Evolutionary conservation across 225 moss, liverwort and hornwort species (phyloP), one percentile per base, ranked within the genome.

Genomic region (Physcomitrellopsis africana): DNA sequence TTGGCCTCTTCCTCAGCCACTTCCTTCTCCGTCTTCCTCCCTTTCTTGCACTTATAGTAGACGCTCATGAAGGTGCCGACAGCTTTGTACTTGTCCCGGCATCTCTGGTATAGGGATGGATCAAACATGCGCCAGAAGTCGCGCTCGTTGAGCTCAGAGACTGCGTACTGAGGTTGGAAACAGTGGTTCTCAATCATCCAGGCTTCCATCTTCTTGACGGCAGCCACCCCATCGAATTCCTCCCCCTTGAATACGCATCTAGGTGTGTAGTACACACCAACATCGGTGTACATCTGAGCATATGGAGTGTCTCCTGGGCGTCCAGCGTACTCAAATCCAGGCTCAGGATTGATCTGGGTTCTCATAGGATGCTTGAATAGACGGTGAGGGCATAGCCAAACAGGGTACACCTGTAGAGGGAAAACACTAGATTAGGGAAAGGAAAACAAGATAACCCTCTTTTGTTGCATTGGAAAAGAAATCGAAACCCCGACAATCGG

Each of bases 41-140:
- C 99, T 83, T 99, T 99, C 89, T 99, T 99, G 32, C 93, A 87
- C 78, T 99, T 99, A 80, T 99, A 99, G 77, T 95, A 99, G 6
- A 99, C 99, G 74, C 95, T 89, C 99, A 99, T 99, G 85, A 99
- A 99, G n/a, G 99, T 99, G 27, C 99, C 99, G 15, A 99, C 79
- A 3, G 99, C 99, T 76, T 91, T 99, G 80, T 99, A 99, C 75
- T 99, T 99, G 13, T 88, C 90, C 1, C 99, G 92, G 88, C 93
- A 95, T 27, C 83, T 87, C 63, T 95, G 88, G 84, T 99, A 99
- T 11, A 93, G 74, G 37, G 81, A 82, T 5, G 86, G 81, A 72
- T 99, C 99, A 58, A 99, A 99, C 99, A 99, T 99, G 9, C 86
- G 86, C 99, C 99, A 99, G 70, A 99, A 99, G 65, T 99, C 99